These are phyloP conservation scores for Trifolium fragiferum DNA, from an alignment of 306 rosid genomes.

Conservation along the genomic window DNA sequence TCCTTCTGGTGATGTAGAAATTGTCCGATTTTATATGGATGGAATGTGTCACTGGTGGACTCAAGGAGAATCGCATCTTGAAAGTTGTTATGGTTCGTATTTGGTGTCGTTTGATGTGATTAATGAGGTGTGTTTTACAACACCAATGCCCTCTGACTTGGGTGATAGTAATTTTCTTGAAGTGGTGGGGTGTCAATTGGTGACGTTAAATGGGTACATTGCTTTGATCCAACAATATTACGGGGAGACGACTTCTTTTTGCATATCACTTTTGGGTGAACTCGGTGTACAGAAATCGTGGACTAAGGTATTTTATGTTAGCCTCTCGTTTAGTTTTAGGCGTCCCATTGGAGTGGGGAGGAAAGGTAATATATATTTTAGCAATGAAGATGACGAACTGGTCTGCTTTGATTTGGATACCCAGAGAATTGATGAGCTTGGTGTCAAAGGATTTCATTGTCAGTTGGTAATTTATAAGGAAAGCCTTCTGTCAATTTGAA, in stretches of 20 bases:
- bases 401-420: not conserved
- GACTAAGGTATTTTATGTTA: not conserved
- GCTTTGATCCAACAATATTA: not conserved
- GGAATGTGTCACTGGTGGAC: constrained; percentile 3
- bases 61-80: not conserved
- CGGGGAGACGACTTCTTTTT: not conserved
- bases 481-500: not conserved
- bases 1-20: not conserved
- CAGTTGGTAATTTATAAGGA: not conserved
- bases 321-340: not conserved
- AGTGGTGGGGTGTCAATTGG: not conserved
- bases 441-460: not conserved
- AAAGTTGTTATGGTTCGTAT: no score
- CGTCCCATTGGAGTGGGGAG: not conserved
- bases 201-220: not conserved
- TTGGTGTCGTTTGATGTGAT: not conserved
- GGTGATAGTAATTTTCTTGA: no score
- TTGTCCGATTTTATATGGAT: not conserved
- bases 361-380: not conserved
- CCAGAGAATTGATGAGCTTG: not conserved
- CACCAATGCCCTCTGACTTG: not conserved
- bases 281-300: not conserved
- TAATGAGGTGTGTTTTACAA: not conserved
- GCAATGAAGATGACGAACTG: not conserved
- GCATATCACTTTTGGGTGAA: not conserved